phyloP scores from a whole-genome alignment of 2,329 filamentous ascomycete genomes.

The Stagonosporopsis tanaceti region DNA sequence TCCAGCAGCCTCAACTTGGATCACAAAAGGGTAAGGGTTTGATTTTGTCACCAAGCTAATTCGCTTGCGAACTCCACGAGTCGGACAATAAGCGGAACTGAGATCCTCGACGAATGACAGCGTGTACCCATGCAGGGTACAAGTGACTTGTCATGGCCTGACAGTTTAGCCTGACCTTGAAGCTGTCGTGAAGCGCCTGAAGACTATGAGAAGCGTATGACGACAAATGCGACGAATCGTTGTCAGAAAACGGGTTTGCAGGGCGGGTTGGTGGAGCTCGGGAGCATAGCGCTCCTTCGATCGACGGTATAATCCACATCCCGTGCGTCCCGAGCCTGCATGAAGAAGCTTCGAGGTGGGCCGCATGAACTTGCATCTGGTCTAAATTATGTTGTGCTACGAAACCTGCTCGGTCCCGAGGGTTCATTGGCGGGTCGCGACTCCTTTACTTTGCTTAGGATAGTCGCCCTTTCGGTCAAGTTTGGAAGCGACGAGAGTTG shows the following conservation, averaged over 20 bases:
- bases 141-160: not conserved
- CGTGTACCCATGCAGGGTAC: not conserved
- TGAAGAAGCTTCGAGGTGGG: constrained; percentile 10
- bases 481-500: constrained; percentile 13
- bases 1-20: not conserved
- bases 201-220: not conserved
- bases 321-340: constrained; percentile 17
- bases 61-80: too few species aligned
- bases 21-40: too few species aligned
- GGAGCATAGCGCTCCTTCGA: constrained; percentile 8
- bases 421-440: constrained; percentile 4
- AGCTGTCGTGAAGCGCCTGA: not conserved
- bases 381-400: constrained; percentile 11
- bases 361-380: constrained; percentile 13
- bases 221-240: not conserved
- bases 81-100: too few species aligned
- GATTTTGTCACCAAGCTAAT: too few species aligned
- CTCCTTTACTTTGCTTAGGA: constrained; percentile 3
- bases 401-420: not conserved
- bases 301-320: constrained; percentile 7
- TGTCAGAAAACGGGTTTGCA: not conserved
- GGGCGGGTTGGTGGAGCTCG: not conserved
- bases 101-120: too few species aligned
- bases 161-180: not conserved
- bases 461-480: constrained; percentile 1